Base-by-base conservation (phyloP, 176 grass and related monocot genomes). In the Carex kokanica region DNA sequence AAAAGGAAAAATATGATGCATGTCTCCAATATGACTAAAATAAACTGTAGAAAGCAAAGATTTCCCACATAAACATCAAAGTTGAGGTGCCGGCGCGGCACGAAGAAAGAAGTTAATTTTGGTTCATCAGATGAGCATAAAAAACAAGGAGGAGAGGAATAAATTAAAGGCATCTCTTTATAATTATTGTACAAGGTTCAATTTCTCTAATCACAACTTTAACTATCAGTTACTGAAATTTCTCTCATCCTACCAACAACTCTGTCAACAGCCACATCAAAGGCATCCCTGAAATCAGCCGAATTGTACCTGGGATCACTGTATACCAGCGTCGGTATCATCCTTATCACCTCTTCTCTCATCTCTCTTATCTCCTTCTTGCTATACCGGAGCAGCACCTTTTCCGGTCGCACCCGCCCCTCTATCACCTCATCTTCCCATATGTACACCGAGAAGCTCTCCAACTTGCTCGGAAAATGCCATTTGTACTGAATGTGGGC, bases 311-410 rank as follows among this genome's bases (percentile, higher is more conserved):
- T 81, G 6, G 84, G 84, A 63, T 97, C 91, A 59, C 65, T 89
- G 74, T 97, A 97, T 51, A 90, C 75, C 47, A 97, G 59, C 8
- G 52, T 83, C 2, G 89, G 88, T 55, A 97, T 93, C 84, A 93
- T 87, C 64, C 59, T 75, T 84, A 97, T 21, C 80, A 97, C 89
- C 60, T 84, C 78, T 64, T 97, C 89, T 63, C 94, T 90, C 91
- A 93, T 97, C 36, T 79, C 81, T 34, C 32, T 87, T 64, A 93
- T 83, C 2, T 90, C 24, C 0, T 54, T 51, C 12, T 51, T 14
- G 8, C 71, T 11, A 7, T 91, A 81, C 62, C 74, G 83, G 45
- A 79, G 70, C 63, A 97, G 83, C 74, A 85, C 89, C 61, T 97
- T 87, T 77, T 93, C 87, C 11, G 91, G 68, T 8, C 61, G 64